Evolutionary conservation across 2,329 filamentous ascomycete species (phyloP).

Genomic region (Zymoseptoria brevis): DNA sequence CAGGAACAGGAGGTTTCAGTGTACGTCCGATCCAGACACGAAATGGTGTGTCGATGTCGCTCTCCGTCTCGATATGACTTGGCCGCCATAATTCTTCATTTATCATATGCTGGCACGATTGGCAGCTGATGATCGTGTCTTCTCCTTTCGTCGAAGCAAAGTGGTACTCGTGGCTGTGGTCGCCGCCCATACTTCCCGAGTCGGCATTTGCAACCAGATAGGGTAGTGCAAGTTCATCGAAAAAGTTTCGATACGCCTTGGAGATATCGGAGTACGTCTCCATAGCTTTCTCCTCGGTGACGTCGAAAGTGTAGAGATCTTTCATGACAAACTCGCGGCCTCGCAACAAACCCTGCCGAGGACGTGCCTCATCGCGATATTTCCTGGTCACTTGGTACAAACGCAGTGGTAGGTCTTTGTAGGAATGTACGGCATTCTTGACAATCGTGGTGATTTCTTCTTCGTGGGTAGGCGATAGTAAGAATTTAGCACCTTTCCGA

Average conservation of each 20-base stretch:
- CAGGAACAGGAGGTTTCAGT: neutral
- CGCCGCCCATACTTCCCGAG: conserved; percentile 93
- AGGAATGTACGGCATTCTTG: conserved; percentile 63
- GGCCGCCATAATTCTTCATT: conserved; percentile 67
- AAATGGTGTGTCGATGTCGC: conserved; percentile 1
- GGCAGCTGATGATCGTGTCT: conserved; percentile 73
- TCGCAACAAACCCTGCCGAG: conserved; percentile 77
- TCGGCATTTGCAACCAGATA: conserved; percentile 81
- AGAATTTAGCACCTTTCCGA: conserved; percentile 63
- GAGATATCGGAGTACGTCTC: conserved; percentile 71
- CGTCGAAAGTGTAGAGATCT: conserved; percentile 93
- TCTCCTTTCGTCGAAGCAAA: conserved; percentile 73
- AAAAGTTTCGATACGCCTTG: conserved; percentile 64
- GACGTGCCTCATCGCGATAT: conserved; percentile 86
- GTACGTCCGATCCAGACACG: conserved; percentile 10
- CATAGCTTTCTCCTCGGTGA: conserved; percentile 58
- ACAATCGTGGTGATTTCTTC: conserved; percentile 89
- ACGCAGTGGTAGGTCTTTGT: conserved; percentile 76
- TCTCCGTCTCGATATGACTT: neutral
- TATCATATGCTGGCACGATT: conserved; percentile 63
- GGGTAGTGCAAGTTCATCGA: conserved; percentile 73
- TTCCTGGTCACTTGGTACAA: conserved; percentile 92
- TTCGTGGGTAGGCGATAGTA: conserved; percentile 89
- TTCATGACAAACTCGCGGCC: conserved; percentile 96
- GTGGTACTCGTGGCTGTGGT: conserved; percentile 91